phyloP scores from a whole-genome alignment of 768 basidiomycete genomes.

The Kwoniella pini region DNA sequence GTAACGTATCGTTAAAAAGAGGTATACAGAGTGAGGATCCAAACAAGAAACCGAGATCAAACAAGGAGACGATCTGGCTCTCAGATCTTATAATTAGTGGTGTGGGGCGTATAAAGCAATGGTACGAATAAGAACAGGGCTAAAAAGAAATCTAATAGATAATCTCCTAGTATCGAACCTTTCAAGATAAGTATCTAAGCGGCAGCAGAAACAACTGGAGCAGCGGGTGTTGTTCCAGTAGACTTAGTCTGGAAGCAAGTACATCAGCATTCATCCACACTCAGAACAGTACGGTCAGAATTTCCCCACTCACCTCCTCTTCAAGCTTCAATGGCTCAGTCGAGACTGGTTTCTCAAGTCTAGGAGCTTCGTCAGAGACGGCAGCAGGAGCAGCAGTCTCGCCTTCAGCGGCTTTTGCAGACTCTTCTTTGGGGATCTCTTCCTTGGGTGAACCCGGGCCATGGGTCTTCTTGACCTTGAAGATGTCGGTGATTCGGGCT shows the following conservation, averaged over 20 bases:
- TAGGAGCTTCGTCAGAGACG: constrained; percentile 83
- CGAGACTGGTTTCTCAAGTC: constrained; percentile 77
- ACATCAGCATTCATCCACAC: not conserved
- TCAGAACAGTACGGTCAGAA: too few species aligned
- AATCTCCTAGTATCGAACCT: not conserved
- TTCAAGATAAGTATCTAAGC: constrained; percentile 61
- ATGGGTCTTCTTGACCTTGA: constrained; percentile 61
- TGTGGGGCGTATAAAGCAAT: too few species aligned
- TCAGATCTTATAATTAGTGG: too few species aligned
- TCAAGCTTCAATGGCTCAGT: constrained; percentile 74
- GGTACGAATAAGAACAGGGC: not conserved
- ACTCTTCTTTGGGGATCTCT: constrained; percentile 62
- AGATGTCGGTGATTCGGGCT: constrained; percentile 75
- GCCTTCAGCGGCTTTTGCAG: constrained; percentile 49
- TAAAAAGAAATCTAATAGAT: not conserved
- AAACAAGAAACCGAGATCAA: too few species aligned
- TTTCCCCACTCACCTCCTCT: constrained; percentile 31
- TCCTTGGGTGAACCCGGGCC: constrained; percentile 32
- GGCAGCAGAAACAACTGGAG: constrained; percentile 73
- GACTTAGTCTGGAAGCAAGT: constrained; percentile 10
- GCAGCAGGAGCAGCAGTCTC: constrained; percentile 58
- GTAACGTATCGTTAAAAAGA: too few species aligned
- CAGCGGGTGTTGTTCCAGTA: constrained; percentile 60
- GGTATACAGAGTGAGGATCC: too few species aligned
- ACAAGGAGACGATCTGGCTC: too few species aligned